phyloP scores from a whole-genome alignment of 495 filamentous ascomycete species.

The Tuber calosporum region DNA sequence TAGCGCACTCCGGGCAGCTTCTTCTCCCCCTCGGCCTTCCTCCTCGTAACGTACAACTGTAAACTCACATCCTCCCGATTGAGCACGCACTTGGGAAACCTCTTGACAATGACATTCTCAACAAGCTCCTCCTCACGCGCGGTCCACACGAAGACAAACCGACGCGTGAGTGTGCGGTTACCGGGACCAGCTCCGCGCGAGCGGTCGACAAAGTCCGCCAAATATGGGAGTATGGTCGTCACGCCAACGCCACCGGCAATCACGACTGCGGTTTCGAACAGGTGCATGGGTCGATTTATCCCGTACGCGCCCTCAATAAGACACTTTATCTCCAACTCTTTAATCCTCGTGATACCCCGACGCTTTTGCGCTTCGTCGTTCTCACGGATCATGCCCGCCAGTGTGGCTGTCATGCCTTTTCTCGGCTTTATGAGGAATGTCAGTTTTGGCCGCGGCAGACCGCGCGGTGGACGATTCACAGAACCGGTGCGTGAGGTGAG shows the following conservation, averaged over 20 bases:
- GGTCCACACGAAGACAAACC: slow-evolving; percentile 36
- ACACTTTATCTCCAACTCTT: slow-evolving; percentile 35
- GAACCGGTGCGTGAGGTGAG: slow-evolving; percentile 12
- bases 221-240: slow-evolving; percentile 51
- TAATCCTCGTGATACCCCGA: slow-evolving; percentile 24
- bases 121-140: slow-evolving; percentile 36
- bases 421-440: slow-evolving; percentile 39
- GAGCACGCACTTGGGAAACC: slow-evolving; percentile 25
- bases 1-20: slow-evolving; percentile 29
- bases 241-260: slow-evolving; percentile 58
- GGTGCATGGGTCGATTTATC: slow-evolving; percentile 46
- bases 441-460: slow-evolving; percentile 31
- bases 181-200: slow-evolving; percentile 13
- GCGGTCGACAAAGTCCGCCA: slow-evolving; percentile 42
- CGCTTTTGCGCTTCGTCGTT: slow-evolving; percentile 22
- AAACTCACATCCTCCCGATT: slow-evolving; percentile 35
- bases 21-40: slow-evolving; percentile 18
- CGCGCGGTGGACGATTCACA: slow-evolving; percentile 19
- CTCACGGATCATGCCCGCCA: slow-evolving; percentile 30
- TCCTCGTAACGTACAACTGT: slow-evolving; percentile 33
- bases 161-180: slow-evolving; percentile 23
- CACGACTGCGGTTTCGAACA: slow-evolving; percentile 51
- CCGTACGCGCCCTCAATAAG: slow-evolving; percentile 59
- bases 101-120: slow-evolving; percentile 31
- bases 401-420: slow-evolving; percentile 31